phyloP scores from a whole-genome alignment of 768 basidiomycete genomes.

The Leccinum boreale region DNA sequence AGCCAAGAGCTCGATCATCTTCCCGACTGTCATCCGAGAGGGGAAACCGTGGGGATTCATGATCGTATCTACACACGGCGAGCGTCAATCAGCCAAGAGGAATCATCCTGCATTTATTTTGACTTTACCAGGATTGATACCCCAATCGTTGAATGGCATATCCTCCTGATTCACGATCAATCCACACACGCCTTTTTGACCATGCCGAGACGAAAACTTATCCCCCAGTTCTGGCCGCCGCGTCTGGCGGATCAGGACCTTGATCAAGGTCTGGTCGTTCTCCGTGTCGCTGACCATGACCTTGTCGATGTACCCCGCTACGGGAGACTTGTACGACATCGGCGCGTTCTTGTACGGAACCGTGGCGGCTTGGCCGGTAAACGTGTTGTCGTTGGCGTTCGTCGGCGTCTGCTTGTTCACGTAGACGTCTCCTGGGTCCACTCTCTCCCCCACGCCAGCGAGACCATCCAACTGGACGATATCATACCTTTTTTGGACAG shows the following conservation, averaged over 20 bases:
- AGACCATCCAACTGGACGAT: slow-evolving; percentile 92
- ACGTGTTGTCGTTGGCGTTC: slow-evolving; percentile 89
- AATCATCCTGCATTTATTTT: not conserved
- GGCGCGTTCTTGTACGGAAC: slow-evolving; percentile 91
- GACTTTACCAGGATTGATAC: slow-evolving; percentile 75
- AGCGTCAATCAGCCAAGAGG: slow-evolving; percentile 12
- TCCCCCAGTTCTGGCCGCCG: slow-evolving; percentile 95
- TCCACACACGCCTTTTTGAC: slow-evolving; percentile 98
- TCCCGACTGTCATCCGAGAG: slow-evolving; percentile 98
- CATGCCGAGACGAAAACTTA: slow-evolving; percentile 97
- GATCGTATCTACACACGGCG: slow-evolving; percentile 75
- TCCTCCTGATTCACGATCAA: slow-evolving; percentile 98
- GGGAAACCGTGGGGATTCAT: slow-evolving; percentile 99
- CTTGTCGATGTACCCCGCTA: slow-evolving; percentile 94
- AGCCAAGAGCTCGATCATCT: slow-evolving; percentile 97
- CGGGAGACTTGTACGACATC: slow-evolving; percentile 90
- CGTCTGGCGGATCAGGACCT: slow-evolving; percentile 96
- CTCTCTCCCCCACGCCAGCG: slow-evolving; percentile 90
- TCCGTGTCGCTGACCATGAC: slow-evolving; percentile 97
- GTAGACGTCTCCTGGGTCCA: slow-evolving; percentile 91
- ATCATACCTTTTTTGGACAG: slow-evolving; percentile 78
- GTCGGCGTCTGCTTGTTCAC: slow-evolving; percentile 96
- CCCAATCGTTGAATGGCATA: slow-evolving; percentile 98
- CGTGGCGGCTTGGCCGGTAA: slow-evolving; percentile 77
- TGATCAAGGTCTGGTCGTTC: slow-evolving; percentile 94